Base-by-base conservation (phyloP, 2,329 filamentous ascomycete species). In the Xylaria sp. region DNA sequence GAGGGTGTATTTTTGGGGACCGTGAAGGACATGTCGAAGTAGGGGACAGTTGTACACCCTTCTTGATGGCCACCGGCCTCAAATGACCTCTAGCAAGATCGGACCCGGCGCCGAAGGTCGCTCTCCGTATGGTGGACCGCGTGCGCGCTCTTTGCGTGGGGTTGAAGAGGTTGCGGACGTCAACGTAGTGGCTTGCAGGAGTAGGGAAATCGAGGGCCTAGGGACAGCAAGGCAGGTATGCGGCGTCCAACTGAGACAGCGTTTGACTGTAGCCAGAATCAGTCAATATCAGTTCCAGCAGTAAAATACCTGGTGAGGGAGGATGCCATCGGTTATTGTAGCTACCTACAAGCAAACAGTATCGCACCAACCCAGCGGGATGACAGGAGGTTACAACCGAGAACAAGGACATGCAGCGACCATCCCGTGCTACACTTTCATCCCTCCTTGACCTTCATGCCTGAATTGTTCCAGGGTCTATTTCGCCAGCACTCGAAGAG, bases 1-100 rank as follows among this genome's bases (percentile, higher is more conserved):
- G 88, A 88, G 61, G 90, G 90, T n/a, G 90, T 84, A 80, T 91
- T 89, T 77, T 86, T 87, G 17, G 91, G 90, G 42, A 91, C 81
- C 55, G 86, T 82, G 80, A 92, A 93, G 56, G 87, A 81, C 88
- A 90, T 90, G 68, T 84, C 82, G 77, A 73, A 65, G 36, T 70
- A 69, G 73, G 78, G 72, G 50, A 78, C 75, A 39, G 75, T 76
- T 72, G 79, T 76, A 33, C 79, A 61, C 77, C 74, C 67, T 78
- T 77, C 70, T 84, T 83, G 72, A 84, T 78, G 58, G 82, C 84
- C 77, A 73, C 83, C 80, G 69, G 80, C 83, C 78, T 84, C 83
- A 69, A 83, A 80, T 69, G 84, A 83, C 72, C 81, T 80, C 67
- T 83, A 68, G 79, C 80, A 69, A 85, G 77, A 60, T 83, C 78